A percentile compares a stretch with the other conserved stretches of the same genome.
Conservation (phyloP, 768 basidiomycete species). For the Mycena olivaceomarginata region DNA sequence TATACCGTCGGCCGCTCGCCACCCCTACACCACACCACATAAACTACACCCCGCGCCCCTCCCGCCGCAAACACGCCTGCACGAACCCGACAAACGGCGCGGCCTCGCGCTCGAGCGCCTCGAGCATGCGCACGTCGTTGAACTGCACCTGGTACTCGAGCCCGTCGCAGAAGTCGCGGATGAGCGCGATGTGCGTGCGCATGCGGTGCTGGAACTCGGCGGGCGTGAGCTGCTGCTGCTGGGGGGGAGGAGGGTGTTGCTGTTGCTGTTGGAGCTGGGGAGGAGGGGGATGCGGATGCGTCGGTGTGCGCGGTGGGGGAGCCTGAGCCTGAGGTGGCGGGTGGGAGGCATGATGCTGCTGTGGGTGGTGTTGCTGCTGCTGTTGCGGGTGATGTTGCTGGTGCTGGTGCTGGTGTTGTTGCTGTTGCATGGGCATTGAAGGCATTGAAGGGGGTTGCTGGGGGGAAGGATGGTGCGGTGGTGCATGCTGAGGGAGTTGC, state of each 20-base stretch:
- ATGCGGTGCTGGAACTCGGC: conserved; percentile 56
- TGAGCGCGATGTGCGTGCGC: conserved; percentile 63
- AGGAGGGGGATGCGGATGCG: background rate
- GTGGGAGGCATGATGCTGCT: background rate
- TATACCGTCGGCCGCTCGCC: too few relatives aligned
- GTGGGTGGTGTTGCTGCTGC: background rate
- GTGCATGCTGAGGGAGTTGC: too few relatives aligned
- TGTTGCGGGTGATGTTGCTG: background rate
- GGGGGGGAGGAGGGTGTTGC: background rate
- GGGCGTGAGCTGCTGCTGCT: background rate
- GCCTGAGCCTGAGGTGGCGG: background rate
- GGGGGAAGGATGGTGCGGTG: too few relatives aligned
- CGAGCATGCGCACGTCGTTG: conserved; percentile 64
- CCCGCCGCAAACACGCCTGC: conserved; percentile 61
- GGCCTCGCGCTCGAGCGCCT: conserved; percentile 64
- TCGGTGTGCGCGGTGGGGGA: background rate
- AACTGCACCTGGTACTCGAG: conserved; percentile 69
- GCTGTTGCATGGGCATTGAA: too few relatives aligned
- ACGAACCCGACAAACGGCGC: conserved; percentile 61
- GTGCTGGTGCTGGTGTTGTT: background rate
- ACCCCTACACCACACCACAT: too few relatives aligned
- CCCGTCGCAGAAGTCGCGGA: conserved; percentile 67
- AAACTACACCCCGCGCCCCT: conserved; percentile 48
- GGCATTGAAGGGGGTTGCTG: too few relatives aligned
- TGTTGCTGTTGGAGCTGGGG: background rate